Conservation (phyloP, 331 rosid genomes). For the Arachis monticola region DNA sequence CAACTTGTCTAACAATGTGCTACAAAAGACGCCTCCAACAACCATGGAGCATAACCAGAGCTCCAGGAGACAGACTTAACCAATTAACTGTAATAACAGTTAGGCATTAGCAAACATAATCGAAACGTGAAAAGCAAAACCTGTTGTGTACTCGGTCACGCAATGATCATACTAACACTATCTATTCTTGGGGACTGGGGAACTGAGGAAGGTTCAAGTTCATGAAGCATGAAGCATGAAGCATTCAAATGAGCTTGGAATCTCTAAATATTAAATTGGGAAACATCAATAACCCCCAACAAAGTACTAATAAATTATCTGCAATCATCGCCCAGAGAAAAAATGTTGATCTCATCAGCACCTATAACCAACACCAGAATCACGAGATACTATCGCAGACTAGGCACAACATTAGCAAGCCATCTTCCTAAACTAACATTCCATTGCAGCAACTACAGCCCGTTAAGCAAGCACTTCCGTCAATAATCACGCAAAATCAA, state of each 20-base stretch:
- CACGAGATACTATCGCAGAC: background rate
- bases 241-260: background rate
- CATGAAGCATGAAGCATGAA: too few relatives aligned
- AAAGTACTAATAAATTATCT: background rate
- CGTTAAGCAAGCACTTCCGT: constrained; percentile 1
- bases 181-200: too few relatives aligned
- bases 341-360: background rate
- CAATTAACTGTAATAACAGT: background rate
- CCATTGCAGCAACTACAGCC: background rate
- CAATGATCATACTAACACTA: background rate
- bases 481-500: too few relatives aligned
- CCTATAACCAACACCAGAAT: background rate
- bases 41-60: background rate
- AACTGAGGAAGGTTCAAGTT: too few relatives aligned
- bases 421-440: background rate
- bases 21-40: too few relatives aligned
- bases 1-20: too few relatives aligned
- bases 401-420: constrained; percentile 6
- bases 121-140: background rate
- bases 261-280: background rate
- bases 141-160: background rate
- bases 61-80: background rate
- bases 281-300: background rate
- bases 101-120: background rate
- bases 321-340: background rate